These are phyloP conservation scores for Phanerochaete carnosa DNA, from an alignment of 768 basidiomycete species.

Conservation along the genomic window DNA sequence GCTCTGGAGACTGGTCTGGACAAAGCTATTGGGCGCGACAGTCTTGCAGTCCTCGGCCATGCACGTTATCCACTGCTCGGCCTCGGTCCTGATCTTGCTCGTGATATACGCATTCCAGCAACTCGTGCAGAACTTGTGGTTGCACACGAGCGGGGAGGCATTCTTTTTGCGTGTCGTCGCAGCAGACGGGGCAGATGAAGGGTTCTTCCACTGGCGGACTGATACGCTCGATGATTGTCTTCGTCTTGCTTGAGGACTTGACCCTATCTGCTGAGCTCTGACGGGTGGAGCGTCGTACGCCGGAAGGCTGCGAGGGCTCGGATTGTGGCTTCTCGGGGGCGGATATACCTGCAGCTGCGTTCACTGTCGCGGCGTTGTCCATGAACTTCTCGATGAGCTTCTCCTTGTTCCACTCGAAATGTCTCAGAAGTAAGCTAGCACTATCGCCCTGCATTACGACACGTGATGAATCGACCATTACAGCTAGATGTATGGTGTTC, in stretches of 20 bases:
- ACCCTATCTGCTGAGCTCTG: conserved; percentile 24
- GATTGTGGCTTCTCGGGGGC: conserved; percentile 36
- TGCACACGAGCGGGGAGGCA: conserved; percentile 76
- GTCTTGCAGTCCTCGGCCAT: conserved; percentile 78
- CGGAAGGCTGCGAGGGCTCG: conserved; percentile 32
- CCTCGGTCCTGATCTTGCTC: conserved; percentile 82
- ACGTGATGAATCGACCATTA: neutral
- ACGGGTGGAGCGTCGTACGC: conserved; percentile 11
- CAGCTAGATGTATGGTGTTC: neutral
- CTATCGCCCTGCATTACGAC: conserved; percentile 47
- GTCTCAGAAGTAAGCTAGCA: conserved; percentile 76
- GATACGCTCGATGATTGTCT: conserved; percentile 21
- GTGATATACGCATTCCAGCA: conserved; percentile 83
- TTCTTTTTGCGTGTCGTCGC: conserved; percentile 63
- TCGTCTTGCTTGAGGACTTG: conserved; percentile 22
- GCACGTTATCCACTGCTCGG: conserved; percentile 68
- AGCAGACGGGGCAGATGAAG: conserved; percentile 94
- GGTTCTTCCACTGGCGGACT: conserved; percentile 32
- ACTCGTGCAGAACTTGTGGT: conserved; percentile 76
- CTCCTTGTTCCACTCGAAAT: conserved; percentile 95
- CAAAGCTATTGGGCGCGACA: conserved; percentile 61
- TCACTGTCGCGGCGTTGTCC: conserved; percentile 78
- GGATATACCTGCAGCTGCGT: conserved; percentile 71
- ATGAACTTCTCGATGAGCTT: conserved; percentile 95
- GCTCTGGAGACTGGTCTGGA: conserved; percentile 53